Conservation (phyloP, 352 stramenopile genomes). For the Globisporangium sylvaticum region DNA sequence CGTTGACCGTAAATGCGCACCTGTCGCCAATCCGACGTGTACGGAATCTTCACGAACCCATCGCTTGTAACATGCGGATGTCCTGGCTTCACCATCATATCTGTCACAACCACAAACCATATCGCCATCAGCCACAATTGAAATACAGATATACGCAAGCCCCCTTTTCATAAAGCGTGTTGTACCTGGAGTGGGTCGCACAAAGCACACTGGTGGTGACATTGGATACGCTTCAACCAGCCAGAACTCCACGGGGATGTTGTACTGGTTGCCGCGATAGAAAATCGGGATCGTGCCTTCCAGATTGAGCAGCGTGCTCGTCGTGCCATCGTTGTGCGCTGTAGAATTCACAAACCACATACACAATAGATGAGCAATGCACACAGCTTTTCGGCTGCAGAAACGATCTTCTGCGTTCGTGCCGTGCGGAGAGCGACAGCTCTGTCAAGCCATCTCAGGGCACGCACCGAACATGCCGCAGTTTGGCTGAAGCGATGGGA, state of each 20-base stretch:
- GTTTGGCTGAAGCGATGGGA: constrained; percentile 81
- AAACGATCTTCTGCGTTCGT: background rate
- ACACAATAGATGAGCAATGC: background rate
- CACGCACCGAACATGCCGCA: constrained; percentile 75
- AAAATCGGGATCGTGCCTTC: constrained; percentile 91
- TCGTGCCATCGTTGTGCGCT: constrained; percentile 87
- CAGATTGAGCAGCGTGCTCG: constrained; percentile 79
- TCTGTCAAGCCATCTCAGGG: background rate
- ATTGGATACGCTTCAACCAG: constrained; percentile 83
- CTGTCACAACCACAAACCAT: constrained; percentile 13
- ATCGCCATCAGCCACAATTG: background rate
- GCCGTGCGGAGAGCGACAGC: background rate
- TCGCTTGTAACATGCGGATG: constrained; percentile 86
- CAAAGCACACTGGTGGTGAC: constrained; percentile 80
- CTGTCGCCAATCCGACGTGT: constrained; percentile 76
- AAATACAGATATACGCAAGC: background rate
- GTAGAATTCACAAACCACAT: background rate
- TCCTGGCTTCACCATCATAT: constrained; percentile 86
- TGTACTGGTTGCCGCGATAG: constrained; percentile 88
- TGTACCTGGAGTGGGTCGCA: constrained; percentile 70
- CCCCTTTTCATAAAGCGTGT: background rate
- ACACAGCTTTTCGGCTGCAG: background rate
- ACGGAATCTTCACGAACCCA: constrained; percentile 84
- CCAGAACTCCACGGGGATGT: constrained; percentile 90
- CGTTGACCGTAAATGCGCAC: constrained; percentile 11